phyloP scores from a whole-genome alignment of 2,329 filamentous ascomycete species.

The Diplocarpon rosae region DNA sequence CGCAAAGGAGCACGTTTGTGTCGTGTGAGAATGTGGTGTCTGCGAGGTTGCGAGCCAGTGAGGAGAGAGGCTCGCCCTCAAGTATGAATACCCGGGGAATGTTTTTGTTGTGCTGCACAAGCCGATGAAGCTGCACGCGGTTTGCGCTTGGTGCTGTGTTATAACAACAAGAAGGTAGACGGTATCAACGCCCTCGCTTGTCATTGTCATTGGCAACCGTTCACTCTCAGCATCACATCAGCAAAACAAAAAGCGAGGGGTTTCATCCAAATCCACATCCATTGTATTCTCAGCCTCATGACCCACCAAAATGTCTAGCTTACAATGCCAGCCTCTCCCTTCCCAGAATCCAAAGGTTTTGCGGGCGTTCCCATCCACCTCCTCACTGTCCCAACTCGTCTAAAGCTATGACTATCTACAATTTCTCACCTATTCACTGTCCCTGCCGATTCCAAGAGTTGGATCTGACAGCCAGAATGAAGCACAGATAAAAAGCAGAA shows the following conservation, averaged over 20 bases:
- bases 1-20: background rate
- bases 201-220: background rate
- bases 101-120: background rate
- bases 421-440: constrained; percentile 5
- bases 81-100: background rate
- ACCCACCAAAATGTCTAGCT: constrained; percentile 1
- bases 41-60: background rate
- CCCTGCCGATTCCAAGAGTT: constrained; percentile 2
- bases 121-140: background rate
- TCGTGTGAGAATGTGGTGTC: background rate
- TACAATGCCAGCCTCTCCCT: constrained; percentile 1
- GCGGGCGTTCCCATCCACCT: background rate
- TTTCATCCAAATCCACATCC: background rate
- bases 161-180: background rate
- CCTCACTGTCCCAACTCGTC: background rate
- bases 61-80: background rate
- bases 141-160: background rate
- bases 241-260: background rate
- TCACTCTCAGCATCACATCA: constrained; percentile 1
- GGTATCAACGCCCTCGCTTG: too few species aligned
- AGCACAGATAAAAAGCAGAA: constrained; percentile 1
- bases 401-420: constrained; percentile 7
- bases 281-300: constrained; percentile 1
- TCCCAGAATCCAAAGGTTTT: constrained; percentile 5
- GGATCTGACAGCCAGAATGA: constrained; percentile 1